Evolutionary conservation across 352 stramenopile genomes (phyloP).

Genomic region (Peronospora tabacina): DNA sequence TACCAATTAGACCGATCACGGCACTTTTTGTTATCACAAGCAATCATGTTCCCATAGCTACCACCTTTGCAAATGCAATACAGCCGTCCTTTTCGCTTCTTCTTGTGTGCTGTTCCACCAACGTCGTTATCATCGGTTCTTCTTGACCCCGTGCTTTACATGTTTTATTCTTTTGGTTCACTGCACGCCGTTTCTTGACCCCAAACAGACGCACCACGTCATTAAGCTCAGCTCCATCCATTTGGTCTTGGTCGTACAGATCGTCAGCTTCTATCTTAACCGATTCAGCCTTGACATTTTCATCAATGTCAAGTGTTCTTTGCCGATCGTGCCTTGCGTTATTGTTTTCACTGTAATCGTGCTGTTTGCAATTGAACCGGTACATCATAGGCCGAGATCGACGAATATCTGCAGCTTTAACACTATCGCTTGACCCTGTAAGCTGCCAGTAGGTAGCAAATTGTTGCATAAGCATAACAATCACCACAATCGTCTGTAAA

Average conservation of each 20-base stretch:
- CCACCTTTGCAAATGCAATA: conserved; percentile 73
- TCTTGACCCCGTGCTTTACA: conserved; percentile 4
- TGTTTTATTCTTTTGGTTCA: conserved; percentile 14
- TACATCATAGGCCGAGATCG: conserved; percentile 4
- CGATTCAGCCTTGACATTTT: conserved; percentile 6
- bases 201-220: conserved; percentile 10
- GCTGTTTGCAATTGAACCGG: conserved; percentile 16
- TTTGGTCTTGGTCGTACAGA: conserved; percentile 16
- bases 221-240: background rate
- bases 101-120: conserved; percentile 19
- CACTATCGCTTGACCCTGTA: conserved; percentile 17
- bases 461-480: background rate
- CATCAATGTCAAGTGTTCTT: conserved; percentile 1
- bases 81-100: conserved; percentile 58
- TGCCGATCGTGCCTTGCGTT: conserved; percentile 32
- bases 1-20: conserved; percentile 79
- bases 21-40: conserved; percentile 76
- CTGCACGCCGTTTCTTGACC: conserved; percentile 14
- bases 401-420: conserved; percentile 12
- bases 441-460: conserved; percentile 15
- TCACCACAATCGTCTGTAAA: background rate
- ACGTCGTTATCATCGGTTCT: conserved; percentile 8
- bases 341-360: conserved; percentile 12
- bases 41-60: conserved; percentile 79
- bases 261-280: conserved; percentile 19